These are phyloP conservation scores for Claviceps lovelessii DNA, from an alignment of 2,329 filamentous ascomycete genomes.

Conservation along the genomic window DNA sequence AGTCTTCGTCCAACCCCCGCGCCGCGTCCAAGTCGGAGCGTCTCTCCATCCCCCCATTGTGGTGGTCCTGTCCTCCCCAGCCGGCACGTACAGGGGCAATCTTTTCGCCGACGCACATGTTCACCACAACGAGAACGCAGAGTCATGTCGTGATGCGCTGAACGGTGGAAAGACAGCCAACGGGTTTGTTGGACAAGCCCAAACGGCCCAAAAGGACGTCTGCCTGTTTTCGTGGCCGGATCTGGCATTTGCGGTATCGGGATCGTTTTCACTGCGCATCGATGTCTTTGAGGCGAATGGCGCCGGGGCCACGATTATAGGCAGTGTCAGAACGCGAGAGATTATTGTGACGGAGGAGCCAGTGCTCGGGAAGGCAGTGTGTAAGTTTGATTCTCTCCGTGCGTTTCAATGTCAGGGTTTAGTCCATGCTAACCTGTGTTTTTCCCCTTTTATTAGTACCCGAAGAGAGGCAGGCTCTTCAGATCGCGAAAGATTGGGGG, in stretches of 20 bases:
- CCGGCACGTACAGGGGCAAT: not conserved
- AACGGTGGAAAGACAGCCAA: not conserved
- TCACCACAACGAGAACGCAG: not conserved
- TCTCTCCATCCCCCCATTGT: constrained; percentile 13
- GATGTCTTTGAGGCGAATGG: not conserved
- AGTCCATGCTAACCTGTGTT: too few species aligned
- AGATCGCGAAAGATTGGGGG: not conserved
- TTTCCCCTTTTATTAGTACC: not conserved
- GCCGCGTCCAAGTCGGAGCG: constrained; percentile 6
- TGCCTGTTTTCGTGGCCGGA: not conserved
- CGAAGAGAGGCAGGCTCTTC: not conserved
- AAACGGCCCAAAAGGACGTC: not conserved
- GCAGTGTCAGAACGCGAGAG: not conserved
- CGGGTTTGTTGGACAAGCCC: not conserved
- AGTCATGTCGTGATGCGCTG: not conserved
- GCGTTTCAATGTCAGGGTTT: too few species aligned
- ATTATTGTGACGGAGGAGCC: not conserved
- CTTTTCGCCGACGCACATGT: not conserved
- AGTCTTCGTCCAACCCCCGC: constrained; percentile 15
- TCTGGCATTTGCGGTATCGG: not conserved
- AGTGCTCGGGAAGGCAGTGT: not conserved
- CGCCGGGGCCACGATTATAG: not conserved
- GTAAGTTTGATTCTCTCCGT: not conserved
- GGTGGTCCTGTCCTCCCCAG: not conserved
- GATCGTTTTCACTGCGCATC: not conserved